Conservation (phyloP, 805 yeast species). For the Starmerella kuoi region DNA sequence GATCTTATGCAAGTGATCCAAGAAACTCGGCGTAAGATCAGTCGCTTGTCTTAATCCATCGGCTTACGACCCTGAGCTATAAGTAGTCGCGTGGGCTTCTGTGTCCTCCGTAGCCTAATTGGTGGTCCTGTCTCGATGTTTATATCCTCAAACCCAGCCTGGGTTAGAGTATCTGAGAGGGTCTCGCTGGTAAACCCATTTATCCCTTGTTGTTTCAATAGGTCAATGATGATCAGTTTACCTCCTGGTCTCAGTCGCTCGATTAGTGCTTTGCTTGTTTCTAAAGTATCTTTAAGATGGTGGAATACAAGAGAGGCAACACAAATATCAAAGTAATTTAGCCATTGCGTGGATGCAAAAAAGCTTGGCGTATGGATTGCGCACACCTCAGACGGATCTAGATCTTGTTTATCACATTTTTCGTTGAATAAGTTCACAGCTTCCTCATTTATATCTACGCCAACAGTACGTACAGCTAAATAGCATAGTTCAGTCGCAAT, state of each 20-base stretch:
- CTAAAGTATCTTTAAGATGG: slow-evolving; percentile 5
- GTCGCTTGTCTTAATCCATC: too few relatives aligned
- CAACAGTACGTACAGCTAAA: slow-evolving; percentile 6
- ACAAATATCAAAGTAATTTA: slow-evolving; percentile 5
- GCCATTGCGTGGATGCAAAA: background rate
- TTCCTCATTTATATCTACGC: slow-evolving; percentile 3
- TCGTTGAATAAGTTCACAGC: slow-evolving; percentile 12
- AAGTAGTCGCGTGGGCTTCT: slow-evolving; percentile 3
- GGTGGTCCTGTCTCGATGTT: slow-evolving; percentile 7
- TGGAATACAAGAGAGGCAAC: slow-evolving; percentile 17
- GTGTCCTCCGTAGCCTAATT: slow-evolving; percentile 5
- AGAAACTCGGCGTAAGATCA: slow-evolving; percentile 1
- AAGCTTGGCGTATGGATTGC: slow-evolving; percentile 1
- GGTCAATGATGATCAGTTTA: slow-evolving; percentile 9
- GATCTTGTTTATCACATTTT: slow-evolving; percentile 10
- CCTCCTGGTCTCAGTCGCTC: slow-evolving; percentile 8
- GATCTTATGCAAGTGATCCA: slow-evolving; percentile 4
- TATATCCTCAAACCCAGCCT: slow-evolving; percentile 2
- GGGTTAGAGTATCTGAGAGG: background rate
- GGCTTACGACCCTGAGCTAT: background rate
- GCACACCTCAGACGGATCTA: slow-evolving; percentile 5
- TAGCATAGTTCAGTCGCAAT: slow-evolving; percentile 8
- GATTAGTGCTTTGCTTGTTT: background rate
- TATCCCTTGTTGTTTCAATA: background rate
- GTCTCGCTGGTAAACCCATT: slow-evolving; percentile 7